Evolutionary conservation across 441 rosid genomes (phyloP), one percentile per base, ranked within the genome.

Genomic region (Arabidopsis lyrata): DNA sequence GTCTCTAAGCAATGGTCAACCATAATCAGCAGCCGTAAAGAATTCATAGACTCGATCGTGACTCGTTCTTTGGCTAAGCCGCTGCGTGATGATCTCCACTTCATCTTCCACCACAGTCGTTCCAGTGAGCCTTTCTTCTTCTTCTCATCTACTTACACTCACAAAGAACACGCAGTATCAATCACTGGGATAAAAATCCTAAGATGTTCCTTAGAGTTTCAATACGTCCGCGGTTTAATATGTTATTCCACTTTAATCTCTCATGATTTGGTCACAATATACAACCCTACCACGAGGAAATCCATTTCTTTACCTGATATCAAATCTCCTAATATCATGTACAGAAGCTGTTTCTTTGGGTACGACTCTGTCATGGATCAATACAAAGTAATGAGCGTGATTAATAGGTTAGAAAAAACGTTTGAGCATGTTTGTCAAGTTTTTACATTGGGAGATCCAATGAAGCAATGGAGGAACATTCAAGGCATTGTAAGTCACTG

Each of bases 381-480:
- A n/a, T 44, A 44, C 67, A 63, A 63, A 44, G 67, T 63, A 63
- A 8, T 63, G 53, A 42, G 24, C 8, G 9, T 27, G 54, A 29
- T 9, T 27, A 14, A 8, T 5, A 7, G 20, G 45, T 38, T 54
- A 3, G 5, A 18, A 38, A 5, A 61, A 20, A 20, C 22, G 24
- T 8, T 8, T 13, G 52, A 27, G 14, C 12, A 29, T 62, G 22
- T 39, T 45, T 29, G 52, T 63, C 67, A 42, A 42, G 67, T 63
- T 29, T 63, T 63, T 15, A 63, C 39, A n/a, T 45, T 63, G 24
- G 39, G 52, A 29, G 39, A 42, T 63, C 67, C n/a, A n/a, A 44
- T 4, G 31, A 63, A 42, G 27, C 18, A 38, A 38, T 62, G 53
- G 53, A 24, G 66, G 42, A 42, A 41, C 3, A n/a, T 63, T 20